Evolutionary conservation across 2,329 filamentous ascomycete genomes (phyloP), one percentile per base, ranked within the genome.

Genomic region (Venturia oleaginea): DNA sequence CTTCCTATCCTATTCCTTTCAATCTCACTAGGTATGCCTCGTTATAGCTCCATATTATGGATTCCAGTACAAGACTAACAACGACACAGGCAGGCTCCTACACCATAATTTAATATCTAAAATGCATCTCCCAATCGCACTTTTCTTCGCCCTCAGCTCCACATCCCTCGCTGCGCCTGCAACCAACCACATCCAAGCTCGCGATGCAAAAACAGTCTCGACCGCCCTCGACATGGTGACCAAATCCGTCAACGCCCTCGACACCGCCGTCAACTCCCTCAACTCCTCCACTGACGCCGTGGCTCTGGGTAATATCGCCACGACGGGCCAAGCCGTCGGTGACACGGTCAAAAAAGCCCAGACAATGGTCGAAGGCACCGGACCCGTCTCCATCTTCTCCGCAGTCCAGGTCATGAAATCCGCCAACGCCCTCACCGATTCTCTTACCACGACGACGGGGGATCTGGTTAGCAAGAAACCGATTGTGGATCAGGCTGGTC

Each of bases 311-410:
- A 57, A 57, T 8, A 57, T 57, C 15, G 51, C 51, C 51, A 57
- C 51, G 13, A 11, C 30, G 1, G 30, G 51, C 30, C 27, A 37
- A 57, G 17, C 17, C 17, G 51, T 57, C 15, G 51, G 51, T 30
- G 51, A 57, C 30, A 57, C 27, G 1, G 51, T 57, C 51, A 57
- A 34, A 57, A 37, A 37, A 34, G 51, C 51, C 30, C 51, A 57
- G 22, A 34, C 27, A 57, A 57, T 57, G 27, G 51, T 57, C 24
- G 51, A 57, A 57, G 51, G 51, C 27, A 57, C 51, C 51, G 51
- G 51, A 5, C 27, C 51, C 15, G 27, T 57, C 2, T 32, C 27
- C 11, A 2, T 57, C 51, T 57, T 57, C 51, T n/a, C 51, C 30
- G 51, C 51, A 10, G 4, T 34, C 51, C 27, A 57, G 4, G 51